Evolutionary conservation across 352 stramenopile species (phyloP).

Genomic region (Saprolegnia diclina): DNA sequence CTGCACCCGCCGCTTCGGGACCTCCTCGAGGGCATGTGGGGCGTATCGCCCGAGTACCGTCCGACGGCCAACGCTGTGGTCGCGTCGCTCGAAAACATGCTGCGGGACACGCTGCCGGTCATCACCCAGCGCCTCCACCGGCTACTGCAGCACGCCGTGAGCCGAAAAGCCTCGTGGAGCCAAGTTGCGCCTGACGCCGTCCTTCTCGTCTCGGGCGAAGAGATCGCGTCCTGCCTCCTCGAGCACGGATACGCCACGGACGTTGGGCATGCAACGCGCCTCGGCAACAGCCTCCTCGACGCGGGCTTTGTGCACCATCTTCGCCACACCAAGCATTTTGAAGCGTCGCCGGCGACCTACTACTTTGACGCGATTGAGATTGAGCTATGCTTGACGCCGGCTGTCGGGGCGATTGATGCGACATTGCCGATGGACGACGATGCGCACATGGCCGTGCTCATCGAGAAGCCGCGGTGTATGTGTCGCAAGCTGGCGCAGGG

Average conservation of each 20-base stretch:
- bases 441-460: neutral
- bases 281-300: constrained; percentile 61
- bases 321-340: constrained; percentile 43
- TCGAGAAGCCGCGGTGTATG: neutral
- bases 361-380: constrained; percentile 17
- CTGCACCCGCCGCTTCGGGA: constrained; percentile 38
- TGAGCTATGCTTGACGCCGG: neutral
- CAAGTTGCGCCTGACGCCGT: neutral
- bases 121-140: constrained; percentile 30
- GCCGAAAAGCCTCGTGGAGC: neutral
- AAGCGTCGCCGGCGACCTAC: constrained; percentile 37
- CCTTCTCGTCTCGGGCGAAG: constrained; percentile 37
- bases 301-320: constrained; percentile 56
- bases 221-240: constrained; percentile 39
- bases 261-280: constrained; percentile 38
- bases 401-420: neutral
- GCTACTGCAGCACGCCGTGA: constrained; percentile 13
- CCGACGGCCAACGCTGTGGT: constrained; percentile 32
- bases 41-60: constrained; percentile 29
- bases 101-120: constrained; percentile 34
- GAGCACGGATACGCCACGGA: constrained; percentile 43
- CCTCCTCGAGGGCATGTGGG: constrained; percentile 50
- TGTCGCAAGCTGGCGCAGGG: constrained; percentile 22
- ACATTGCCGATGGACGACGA: neutral
- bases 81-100: constrained; percentile 27